These are phyloP conservation scores for Halteria grandinella DNA, from an alignment of 73 alveolate species.

Conservation along the genomic window DNA sequence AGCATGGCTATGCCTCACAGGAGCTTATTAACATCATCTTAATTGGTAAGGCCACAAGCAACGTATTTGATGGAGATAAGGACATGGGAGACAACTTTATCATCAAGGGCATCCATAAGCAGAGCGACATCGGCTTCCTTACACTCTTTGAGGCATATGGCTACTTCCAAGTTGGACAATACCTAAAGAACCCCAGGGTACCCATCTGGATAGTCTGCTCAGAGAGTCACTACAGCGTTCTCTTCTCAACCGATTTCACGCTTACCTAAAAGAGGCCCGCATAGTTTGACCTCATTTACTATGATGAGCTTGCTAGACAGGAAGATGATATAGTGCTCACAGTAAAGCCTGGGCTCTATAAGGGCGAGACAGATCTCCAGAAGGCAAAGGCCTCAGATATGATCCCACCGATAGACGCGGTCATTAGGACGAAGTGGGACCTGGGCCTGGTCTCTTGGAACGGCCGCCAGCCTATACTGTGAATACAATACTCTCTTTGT, in stretches of 20 bases:
- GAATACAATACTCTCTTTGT: not conserved
- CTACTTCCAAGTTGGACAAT: constrained; percentile 69
- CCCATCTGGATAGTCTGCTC: constrained; percentile 81
- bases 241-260: constrained; percentile 64
- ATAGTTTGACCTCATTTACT: constrained; percentile 70
- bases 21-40: constrained; percentile 73
- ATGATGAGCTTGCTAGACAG: constrained; percentile 70
- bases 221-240: constrained; percentile 71
- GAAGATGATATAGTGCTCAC: constrained; percentile 71
- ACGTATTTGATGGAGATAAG: constrained; percentile 72
- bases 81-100: constrained; percentile 74
- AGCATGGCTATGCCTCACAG: constrained; percentile 73
- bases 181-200: constrained; percentile 58
- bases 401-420: constrained; percentile 68
- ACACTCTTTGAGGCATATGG: constrained; percentile 70
- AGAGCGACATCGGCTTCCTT: constrained; percentile 64
- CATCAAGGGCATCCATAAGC: constrained; percentile 66
- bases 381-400: constrained; percentile 35
- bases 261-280: constrained; percentile 32
- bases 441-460: constrained; percentile 35
- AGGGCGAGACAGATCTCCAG: constrained; percentile 44
- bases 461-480: constrained; percentile 35
- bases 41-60: constrained; percentile 70
- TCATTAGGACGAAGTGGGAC: constrained; percentile 72
- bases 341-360: constrained; percentile 37